A percentile compares a stretch with the other conserved stretches of the same genome.
These are phyloP conservation scores for Neurospora intermedia DNA, from an alignment of 495 filamentous ascomycete species.

Conservation along the genomic window DNA sequence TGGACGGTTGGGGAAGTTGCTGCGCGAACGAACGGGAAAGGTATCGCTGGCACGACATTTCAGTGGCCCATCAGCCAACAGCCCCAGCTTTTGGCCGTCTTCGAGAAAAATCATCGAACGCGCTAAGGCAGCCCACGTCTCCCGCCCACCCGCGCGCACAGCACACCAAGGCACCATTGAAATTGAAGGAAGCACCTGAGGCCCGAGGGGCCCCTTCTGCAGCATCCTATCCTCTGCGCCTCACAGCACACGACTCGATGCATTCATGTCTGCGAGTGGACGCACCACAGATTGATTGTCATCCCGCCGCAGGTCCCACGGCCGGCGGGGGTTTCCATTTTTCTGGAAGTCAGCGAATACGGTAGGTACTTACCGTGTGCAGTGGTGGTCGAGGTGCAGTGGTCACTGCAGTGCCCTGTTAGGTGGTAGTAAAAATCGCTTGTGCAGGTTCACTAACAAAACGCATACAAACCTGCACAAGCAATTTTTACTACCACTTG, in stretches of 20 bases:
- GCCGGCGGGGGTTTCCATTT: background rate
- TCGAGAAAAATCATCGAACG: constrained; percentile 29
- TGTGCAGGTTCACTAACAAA: too few species aligned
- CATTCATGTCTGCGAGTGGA: background rate
- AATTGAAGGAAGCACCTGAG: background rate
- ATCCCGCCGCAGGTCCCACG: background rate
- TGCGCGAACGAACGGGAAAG: constrained; percentile 19
- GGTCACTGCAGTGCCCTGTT: background rate
- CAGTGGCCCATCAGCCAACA: constrained; percentile 4
- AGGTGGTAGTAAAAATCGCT: too few species aligned
- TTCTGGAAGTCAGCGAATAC: background rate
- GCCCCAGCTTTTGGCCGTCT: constrained; percentile 23
- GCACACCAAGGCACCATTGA: background rate
- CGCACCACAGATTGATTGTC: background rate
- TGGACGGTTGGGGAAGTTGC: constrained; percentile 2
- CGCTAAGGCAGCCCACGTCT: constrained; percentile 12
- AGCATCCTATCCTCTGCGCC: background rate
- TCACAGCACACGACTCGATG: background rate
- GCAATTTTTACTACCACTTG: too few species aligned
- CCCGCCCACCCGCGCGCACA: background rate
- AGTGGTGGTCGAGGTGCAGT: background rate
- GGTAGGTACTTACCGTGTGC: background rate
- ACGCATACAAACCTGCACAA: too few species aligned
- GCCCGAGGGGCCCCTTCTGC: background rate
- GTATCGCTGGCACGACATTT: constrained; percentile 10